Evolutionary conservation across 2,329 filamentous ascomycete genomes (phyloP), one percentile per base, ranked within the genome.

Genomic region (Magnaporthiopsis incrustans): DNA sequence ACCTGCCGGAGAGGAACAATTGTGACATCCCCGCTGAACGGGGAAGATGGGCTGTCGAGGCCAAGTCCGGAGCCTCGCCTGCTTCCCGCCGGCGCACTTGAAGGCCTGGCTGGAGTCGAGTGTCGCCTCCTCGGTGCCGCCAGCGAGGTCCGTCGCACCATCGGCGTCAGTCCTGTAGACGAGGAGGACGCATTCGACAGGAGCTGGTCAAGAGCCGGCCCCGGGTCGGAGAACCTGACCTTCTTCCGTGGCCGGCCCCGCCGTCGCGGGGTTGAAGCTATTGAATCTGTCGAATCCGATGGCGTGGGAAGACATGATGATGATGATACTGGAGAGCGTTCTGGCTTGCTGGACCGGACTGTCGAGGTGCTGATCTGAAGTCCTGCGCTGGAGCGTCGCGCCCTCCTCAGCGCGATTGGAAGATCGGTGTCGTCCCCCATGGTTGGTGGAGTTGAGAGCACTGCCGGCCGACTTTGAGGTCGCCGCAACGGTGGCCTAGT

Each of bases 221-320:
- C 83, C 11, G 83, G 83, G 57, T 87, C 84, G 0, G 85, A 87
- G 73, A 87, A 86, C 53, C 85, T 82, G 27, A 86, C 83, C 64
- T 77, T 77, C 67, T 82, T 83, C 68, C 78, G 82, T 1, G 72
- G 62, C 32, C 67, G 72, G 22, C 66, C 64, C 62, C 71, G 73
- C 2, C 63, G 65, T 66, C 68, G 73, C 65, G 70, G 74, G 50
- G 70, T 76, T 53, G 67, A 73, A 68, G 65, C 14, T 3, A 58
- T 27, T 14, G 61, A 56, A 4, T 8, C n/a, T 25, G 63, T 33
- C 10, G 61, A 56, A 4, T 14, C n/a, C 25, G 63, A 60, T 44
- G 57, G 30, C 32, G 63, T 26, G 61, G 35, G 38, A 14, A 38
- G 67, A 58, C n/a, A 27, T 44, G 61, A 38, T 50, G 62, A 30